Evolutionary conservation across 2,329 filamentous ascomycete species (phyloP).

Genomic region (Lecanicillium sp.): DNA sequence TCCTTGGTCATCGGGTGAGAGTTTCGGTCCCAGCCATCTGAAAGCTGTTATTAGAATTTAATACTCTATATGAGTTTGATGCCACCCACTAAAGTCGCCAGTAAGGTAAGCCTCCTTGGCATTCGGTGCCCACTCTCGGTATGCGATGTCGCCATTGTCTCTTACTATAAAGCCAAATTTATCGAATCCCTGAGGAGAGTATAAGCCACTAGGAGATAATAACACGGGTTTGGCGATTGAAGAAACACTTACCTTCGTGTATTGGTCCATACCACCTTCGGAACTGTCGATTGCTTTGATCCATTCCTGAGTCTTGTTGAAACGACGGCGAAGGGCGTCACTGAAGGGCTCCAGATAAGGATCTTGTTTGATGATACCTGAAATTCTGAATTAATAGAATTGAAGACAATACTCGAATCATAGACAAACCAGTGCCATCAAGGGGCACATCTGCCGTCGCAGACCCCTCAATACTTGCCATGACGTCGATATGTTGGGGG

Average conservation of each 20-base stretch:
- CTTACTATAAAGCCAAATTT: conserved; percentile 78
- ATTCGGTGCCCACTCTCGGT: conserved; percentile 95
- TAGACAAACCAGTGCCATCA: conserved; percentile 61
- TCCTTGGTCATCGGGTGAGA: conserved; percentile 85
- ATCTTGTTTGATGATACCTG: conserved; percentile 81
- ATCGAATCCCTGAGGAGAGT: conserved; percentile 62
- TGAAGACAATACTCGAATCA: not conserved
- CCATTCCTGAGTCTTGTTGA: conserved; percentile 74
- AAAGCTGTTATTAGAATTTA: conserved; percentile 20
- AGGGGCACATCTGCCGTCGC: conserved; percentile 44
- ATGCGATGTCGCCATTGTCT: conserved; percentile 74
- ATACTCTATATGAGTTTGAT: not conserved
- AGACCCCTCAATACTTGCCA: no score
- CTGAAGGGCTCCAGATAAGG: conserved; percentile 84
- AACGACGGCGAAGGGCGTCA: conserved; percentile 67
- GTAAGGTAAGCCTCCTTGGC: conserved; percentile 76
- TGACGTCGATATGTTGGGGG: conserved; percentile 33
- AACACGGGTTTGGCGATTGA: conserved; percentile 4
- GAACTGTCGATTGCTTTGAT: conserved; percentile 72
- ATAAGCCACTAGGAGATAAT: conserved; percentile 5
- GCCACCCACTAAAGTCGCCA: conserved; percentile 78
- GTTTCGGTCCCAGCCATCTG: conserved; percentile 78
- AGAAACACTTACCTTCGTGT: conserved; percentile 58
- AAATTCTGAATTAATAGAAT: conserved; percentile 2
- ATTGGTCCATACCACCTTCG: conserved; percentile 87